Conservation (phyloP, 805 yeast genomes). For the Limtongia smithiae region DNA sequence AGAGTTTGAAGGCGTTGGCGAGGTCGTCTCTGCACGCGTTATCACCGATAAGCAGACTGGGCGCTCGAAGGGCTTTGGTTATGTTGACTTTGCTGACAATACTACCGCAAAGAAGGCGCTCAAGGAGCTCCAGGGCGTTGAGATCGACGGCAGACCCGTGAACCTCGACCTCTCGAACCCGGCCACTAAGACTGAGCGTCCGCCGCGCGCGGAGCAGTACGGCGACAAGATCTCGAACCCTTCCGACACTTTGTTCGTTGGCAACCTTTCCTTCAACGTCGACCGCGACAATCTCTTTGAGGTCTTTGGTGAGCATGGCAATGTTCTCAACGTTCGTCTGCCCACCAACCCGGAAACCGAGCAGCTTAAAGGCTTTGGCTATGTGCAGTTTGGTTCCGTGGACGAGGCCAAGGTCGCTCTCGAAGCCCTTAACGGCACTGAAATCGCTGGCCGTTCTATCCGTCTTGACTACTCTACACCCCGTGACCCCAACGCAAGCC, state of each 20-base stretch:
- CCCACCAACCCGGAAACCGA: slow-evolving; percentile 99
- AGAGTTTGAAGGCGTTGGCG: slow-evolving; percentile 80
- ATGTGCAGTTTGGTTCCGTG: slow-evolving; percentile 81
- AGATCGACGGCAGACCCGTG: slow-evolving; percentile 95
- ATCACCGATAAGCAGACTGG: slow-evolving; percentile 89
- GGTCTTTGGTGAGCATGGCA: slow-evolving; percentile 73
- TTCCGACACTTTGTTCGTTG: slow-evolving; percentile 92
- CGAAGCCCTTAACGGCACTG: slow-evolving; percentile 82
- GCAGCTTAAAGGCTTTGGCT: slow-evolving; percentile 98
- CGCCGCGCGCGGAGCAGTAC: slow-evolving; percentile 80
- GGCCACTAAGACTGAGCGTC: slow-evolving; percentile 57
- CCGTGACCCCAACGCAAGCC: slow-evolving; percentile 52
- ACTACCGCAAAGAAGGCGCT: slow-evolving; percentile 83
- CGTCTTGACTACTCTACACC: slow-evolving; percentile 95
- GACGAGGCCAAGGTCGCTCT: slow-evolving; percentile 90
- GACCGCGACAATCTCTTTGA: slow-evolving; percentile 74
- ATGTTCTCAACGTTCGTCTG: slow-evolving; percentile 81
- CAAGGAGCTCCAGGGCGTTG: slow-evolving; percentile 80
- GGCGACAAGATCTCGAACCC: slow-evolving; percentile 92
- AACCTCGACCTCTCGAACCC: slow-evolving; percentile 89
- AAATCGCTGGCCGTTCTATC: slow-evolving; percentile 86
- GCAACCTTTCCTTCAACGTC: slow-evolving; percentile 90
- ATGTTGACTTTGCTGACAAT: slow-evolving; percentile 84
- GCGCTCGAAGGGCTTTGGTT: slow-evolving; percentile 80
- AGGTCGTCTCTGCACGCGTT: slow-evolving; percentile 85